A percentile compares a stretch with the other conserved stretches of the same genome.
phyloP scores from a whole-genome alignment of 148 eudicot species.

The Gaultheria prostrata region DNA sequence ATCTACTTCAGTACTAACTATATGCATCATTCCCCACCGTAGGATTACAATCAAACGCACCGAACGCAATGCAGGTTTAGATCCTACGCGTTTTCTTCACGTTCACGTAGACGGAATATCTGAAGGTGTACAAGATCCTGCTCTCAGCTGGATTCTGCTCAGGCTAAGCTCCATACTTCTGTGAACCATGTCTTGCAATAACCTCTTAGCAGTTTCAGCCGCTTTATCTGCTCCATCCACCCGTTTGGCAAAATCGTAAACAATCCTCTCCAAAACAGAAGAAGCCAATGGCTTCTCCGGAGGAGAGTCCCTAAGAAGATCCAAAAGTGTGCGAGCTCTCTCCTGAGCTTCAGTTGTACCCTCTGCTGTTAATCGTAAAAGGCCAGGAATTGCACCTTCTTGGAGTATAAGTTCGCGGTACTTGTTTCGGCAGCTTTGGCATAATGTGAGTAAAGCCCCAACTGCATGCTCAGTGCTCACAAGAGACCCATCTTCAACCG shows the following conservation, averaged over 20 bases:
- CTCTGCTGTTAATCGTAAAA: constrained; percentile 59
- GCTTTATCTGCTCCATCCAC: constrained; percentile 60
- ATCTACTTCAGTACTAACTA: constrained; percentile 15
- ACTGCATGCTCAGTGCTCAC: constrained; percentile 68
- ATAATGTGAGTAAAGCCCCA: constrained; percentile 58
- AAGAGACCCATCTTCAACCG: constrained; percentile 68
- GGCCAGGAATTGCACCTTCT: constrained; percentile 82
- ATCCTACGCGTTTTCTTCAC: neutral
- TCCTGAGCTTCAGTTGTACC: constrained; percentile 60
- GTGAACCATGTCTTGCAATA: constrained; percentile 62
- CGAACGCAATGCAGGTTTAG: neutral
- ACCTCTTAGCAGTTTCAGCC: constrained; percentile 57
- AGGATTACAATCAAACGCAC: neutral
- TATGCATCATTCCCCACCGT: neutral
- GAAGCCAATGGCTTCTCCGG: constrained; percentile 35
- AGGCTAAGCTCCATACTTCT: constrained; percentile 52
- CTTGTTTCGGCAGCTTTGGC: constrained; percentile 53
- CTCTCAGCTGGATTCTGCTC: constrained; percentile 38
- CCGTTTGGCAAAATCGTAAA: constrained; percentile 44
- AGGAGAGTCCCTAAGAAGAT: constrained; percentile 58
- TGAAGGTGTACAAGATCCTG: constrained; percentile 33
- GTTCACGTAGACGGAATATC: constrained; percentile 9
- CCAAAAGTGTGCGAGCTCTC: constrained; percentile 52
- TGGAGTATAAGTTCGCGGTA: constrained; percentile 64
- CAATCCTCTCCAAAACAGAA: constrained; percentile 49